Conservation (phyloP, 2,329 filamentous ascomycete species). For the Cercospora sojina region DNA sequence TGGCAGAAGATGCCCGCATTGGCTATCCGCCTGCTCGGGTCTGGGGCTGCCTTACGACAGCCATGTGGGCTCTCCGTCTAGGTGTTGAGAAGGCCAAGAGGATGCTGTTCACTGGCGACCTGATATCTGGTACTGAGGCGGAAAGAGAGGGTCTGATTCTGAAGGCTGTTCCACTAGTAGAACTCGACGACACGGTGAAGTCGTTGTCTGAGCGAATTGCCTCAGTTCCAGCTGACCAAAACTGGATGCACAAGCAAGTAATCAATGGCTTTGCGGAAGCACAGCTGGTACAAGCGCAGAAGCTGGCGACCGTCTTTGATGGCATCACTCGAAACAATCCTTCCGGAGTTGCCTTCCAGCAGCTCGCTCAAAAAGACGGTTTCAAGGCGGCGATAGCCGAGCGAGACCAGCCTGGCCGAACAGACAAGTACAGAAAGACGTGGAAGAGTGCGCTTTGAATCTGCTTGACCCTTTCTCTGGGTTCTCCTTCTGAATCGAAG, state of each 20-base stretch:
- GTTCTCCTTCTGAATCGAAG: neutral
- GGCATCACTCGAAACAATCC: slow-evolving; percentile 16
- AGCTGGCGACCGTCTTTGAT: slow-evolving; percentile 20
- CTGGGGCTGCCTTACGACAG: neutral
- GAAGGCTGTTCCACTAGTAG: neutral
- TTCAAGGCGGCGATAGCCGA: slow-evolving; percentile 16
- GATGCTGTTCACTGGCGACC: neutral
- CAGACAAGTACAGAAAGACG: slow-evolving; percentile 16
- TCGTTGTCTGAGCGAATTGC: neutral
- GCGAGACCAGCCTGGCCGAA: slow-evolving; percentile 18
- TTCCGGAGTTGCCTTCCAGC: slow-evolving; percentile 13
- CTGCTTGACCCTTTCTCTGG: neutral
- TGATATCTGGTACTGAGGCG: neutral
- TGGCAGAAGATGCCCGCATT: slow-evolving; percentile 1
- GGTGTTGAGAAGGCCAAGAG: neutral
- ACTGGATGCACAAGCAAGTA: slow-evolving; percentile 24
- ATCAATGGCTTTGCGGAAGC: slow-evolving; percentile 20
- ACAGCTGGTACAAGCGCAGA: slow-evolving; percentile 16
- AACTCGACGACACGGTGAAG: neutral
- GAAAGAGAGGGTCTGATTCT: neutral
- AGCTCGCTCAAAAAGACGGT: slow-evolving; percentile 6
- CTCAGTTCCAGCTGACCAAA: slow-evolving; percentile 7
- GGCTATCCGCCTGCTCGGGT: neutral
- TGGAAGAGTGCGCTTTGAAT: slow-evolving; percentile 17
- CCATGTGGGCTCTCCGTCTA: slow-evolving; percentile 1